Percentiles rank a stretch among this genome's conserved stretches.
phyloP scores from a whole-genome alignment of 345 rosid species.

The Euphorbia pulcherrima region DNA sequence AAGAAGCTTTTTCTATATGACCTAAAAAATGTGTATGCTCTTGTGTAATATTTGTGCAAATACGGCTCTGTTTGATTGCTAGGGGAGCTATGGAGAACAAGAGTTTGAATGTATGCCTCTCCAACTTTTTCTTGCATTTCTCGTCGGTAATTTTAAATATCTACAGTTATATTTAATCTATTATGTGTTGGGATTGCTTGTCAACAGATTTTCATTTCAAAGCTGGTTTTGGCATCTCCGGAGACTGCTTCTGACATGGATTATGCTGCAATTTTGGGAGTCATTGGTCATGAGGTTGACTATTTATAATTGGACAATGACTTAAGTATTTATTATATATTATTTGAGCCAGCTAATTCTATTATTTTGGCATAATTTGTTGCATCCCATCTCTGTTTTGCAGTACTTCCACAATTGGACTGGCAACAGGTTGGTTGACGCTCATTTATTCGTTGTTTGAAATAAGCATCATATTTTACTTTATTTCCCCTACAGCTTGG shows the following conservation, averaged over 20 bases:
- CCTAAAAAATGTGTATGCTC: no score
- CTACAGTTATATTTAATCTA: constrained; percentile 9
- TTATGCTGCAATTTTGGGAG: constrained; percentile 96
- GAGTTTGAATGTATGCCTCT: constrained; percentile 76
- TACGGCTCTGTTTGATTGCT: constrained; percentile 19
- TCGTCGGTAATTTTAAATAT: background rate
- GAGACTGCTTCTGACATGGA: constrained; percentile 94
- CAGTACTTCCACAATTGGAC: constrained; percentile 99
- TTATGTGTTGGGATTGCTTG: constrained; percentile 25
- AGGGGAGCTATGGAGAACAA: constrained; percentile 99
- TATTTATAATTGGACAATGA: background rate
- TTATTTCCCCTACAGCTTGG: constrained; percentile 3
- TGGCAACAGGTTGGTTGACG: constrained; percentile 76
- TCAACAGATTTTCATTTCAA: constrained; percentile 88
- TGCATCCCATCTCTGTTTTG: constrained; percentile 26
- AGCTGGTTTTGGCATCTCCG: constrained; percentile 96
- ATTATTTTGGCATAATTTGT: constrained; percentile 24
- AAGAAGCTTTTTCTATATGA: background rate
- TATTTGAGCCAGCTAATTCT: background rate
- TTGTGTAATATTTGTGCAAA: background rate
- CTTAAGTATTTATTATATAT: background rate
- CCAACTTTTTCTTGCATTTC: background rate
- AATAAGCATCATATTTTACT: background rate
- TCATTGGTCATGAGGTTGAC: constrained; percentile 95
- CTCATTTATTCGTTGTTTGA: constrained; percentile 1